Evolutionary conservation across 2,329 filamentous ascomycete species (phyloP), one percentile per base, ranked within the genome.

Genomic region (Thielaviopsis ethacetica): DNA sequence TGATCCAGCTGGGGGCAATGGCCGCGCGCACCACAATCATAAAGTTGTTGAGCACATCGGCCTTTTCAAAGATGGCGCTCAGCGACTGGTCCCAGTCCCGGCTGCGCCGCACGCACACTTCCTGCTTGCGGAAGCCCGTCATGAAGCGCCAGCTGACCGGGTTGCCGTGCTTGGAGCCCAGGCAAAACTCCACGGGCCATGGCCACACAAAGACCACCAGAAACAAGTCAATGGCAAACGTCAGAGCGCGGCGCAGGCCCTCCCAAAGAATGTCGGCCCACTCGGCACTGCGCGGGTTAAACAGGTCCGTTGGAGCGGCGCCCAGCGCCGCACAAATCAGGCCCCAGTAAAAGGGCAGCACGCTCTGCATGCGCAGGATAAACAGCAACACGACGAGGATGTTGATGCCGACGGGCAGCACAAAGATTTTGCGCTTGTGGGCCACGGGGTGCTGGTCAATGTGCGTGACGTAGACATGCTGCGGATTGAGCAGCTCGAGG

Each of bases 371-470:
- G 63, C 91, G 85, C 74, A 82, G 82, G 61, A 76, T 65, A 65
- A 95, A 82, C 34, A 88, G 70, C 1, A 76, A 66, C 9, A 76
- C 73, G 60, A 96, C 82, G 64, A 74, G 71, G 38, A 85, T 60
- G 70, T 96, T 96, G 71, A 95, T 82, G 19, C 83, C 69, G 19
- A 89, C 76, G 17, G 91, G 89, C 0, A 95, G 83, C 54, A 82
- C 66, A 71, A 95, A 96, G 66, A 94, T 85, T 66, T 88, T 86
- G 68, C 81, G 81, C 72, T 96, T 96, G 72, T 91, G 82, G 27
- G 77, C 75, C 21, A 72, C 71, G 0, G 84, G 82, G 62, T 85
- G 83, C 62, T 72, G 73, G 75, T 96, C 91, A 70, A 95, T 75
- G 73, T 95, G 90, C 30, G 85, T 78, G 66, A 96, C 80, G 77